Percentiles rank a stretch among this genome's conserved stretches.
Evolutionary conservation across 306 rosid species (phyloP).

Genomic region (Trifolium dubium): DNA sequence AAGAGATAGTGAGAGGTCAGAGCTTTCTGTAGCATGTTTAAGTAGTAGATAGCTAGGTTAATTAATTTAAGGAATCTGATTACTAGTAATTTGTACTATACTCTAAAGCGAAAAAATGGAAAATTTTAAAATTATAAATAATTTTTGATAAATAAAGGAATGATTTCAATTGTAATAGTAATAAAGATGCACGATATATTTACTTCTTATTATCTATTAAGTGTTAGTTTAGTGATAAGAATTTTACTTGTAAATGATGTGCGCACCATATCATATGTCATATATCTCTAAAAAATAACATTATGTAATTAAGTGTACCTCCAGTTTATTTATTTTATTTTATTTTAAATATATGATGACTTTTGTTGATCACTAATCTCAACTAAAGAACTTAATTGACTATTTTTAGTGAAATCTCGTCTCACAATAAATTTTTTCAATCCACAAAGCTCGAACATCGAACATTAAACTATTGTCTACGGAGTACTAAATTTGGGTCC

Average conservation of each 20-base stretch:
- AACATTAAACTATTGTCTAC: too few species aligned
- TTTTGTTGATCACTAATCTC: too few species aligned
- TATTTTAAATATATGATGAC: too few species aligned
- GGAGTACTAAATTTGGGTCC: too few species aligned
- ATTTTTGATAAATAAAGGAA: background rate
- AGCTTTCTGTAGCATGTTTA: constrained; percentile 10
- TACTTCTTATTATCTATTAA: background rate
- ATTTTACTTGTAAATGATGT: background rate
- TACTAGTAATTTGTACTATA: background rate
- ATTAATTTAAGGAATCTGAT: constrained; percentile 1
- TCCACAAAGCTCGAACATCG: background rate
- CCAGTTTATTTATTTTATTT: too few species aligned
- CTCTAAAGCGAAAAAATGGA: background rate
- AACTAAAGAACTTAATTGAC: too few species aligned
- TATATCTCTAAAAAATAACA: background rate
- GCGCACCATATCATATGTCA: background rate
- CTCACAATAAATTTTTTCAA: too few species aligned
- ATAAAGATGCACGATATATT: background rate
- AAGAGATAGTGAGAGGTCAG: constrained; percentile 35
- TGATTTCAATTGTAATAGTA: background rate
- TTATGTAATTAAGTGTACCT: too few species aligned
- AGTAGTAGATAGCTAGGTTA: constrained; percentile 28
- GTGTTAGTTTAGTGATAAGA: too few species aligned
- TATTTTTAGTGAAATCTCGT: too few species aligned
- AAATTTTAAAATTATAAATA: background rate